Base-by-base conservation (phyloP, 768 basidiomycete species). In the Filobasidium wieringae region DNA sequence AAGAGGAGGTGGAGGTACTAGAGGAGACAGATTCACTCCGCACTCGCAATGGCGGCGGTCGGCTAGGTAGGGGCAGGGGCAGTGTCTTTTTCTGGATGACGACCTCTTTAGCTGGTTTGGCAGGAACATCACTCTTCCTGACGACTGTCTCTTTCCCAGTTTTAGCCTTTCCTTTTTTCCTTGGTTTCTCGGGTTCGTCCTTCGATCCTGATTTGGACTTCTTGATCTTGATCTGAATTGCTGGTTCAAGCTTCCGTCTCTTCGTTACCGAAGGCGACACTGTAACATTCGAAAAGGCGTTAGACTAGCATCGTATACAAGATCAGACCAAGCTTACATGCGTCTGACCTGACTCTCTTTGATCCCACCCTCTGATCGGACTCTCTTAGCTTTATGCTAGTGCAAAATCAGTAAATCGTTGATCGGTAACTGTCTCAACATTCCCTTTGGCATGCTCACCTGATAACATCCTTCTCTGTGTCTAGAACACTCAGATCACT, bases 381-480 rank as follows among this genome's bases (percentile, higher is more conserved):
- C 4, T 34, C 29, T 29, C 31, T 51, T 47, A 57, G 19, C 34
- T 57, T 57, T 11, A 57, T 50, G 33, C 56, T 57, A n/a, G 15
- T 29, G 36, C 36, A 26, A 12, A 32, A 19, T 29, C 26, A 29
- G 14, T n/a, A 17, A 6, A n/a, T 6, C 2, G 0, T 57, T 17
- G 27, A 29, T 33, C 24, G 5, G 14, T n/a, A n/a, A 39, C 11
- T 3, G 31, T 6, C 27, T 5, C 24, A 6, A 2, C 15, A 9
- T 30, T 24, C 17, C 27, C 4, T 26, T 19, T 36, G 27, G 30
- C 17, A 8, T 12, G 17, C 59, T 40, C 54, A 60, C 59, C 19
- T 39, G 17, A 60, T 34, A 9, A 60, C 54, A 55, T 60, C 59
- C 19, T n/a, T 33, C 14, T 36, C 54, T 29, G 32, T 40, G 7